Evolutionary conservation across 2,329 filamentous ascomycete genomes (phyloP).

Genomic region (Beauveria medogensis): DNA sequence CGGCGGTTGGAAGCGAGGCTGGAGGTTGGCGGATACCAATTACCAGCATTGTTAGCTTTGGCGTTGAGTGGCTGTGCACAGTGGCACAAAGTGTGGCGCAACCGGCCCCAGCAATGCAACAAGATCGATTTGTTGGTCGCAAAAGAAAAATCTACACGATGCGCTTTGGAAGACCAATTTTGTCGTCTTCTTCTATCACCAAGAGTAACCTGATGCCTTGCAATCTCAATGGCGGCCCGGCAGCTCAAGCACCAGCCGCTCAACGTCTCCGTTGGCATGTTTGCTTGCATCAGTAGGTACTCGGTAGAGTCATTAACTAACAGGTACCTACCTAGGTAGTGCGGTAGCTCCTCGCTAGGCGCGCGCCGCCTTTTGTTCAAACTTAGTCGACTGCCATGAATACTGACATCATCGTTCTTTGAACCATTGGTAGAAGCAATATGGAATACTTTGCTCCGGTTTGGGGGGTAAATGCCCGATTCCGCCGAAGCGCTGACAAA

Average conservation of each 20-base stretch:
- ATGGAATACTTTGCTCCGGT: neutral
- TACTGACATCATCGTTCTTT: neutral
- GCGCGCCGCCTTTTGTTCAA: neutral
- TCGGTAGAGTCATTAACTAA: neutral
- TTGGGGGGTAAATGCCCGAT: neutral
- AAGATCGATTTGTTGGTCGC: too few species aligned
- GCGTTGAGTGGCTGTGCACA: conserved; percentile 3
- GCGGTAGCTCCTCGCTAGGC: neutral
- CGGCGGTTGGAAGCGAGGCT: conserved; percentile 1
- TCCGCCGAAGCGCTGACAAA: conserved; percentile 5
- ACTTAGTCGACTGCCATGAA: neutral
- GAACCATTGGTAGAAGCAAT: neutral
- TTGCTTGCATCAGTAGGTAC: too few species aligned
- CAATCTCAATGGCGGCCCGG: too few species aligned
- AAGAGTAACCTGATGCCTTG: neutral
- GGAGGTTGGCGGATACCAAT: neutral
- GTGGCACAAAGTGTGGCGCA: neutral
- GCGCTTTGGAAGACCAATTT: neutral
- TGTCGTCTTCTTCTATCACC: neutral
- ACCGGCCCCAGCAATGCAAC: neutral
- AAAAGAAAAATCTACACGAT: too few species aligned
- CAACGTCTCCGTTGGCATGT: too few species aligned
- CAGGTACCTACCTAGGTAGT: neutral
- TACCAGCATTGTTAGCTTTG: neutral
- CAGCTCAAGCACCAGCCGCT: too few species aligned